Base-by-base conservation (phyloP, 2,329 filamentous ascomycete genomes). In the Lecanosticta acicola region DNA sequence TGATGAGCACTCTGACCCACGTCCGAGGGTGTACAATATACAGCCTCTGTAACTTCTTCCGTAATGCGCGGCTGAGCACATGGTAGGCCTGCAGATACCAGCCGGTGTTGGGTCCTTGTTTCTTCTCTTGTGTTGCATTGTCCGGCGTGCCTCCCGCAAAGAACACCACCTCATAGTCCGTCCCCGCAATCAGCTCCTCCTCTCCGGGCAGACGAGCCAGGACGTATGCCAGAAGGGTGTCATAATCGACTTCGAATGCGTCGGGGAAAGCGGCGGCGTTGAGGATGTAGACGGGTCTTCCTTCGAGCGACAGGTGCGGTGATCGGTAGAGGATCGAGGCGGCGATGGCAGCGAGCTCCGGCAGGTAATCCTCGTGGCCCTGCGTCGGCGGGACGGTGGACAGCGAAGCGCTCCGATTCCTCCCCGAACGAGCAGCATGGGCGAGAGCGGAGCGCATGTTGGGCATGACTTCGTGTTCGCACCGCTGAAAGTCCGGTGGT, bases 81-180 rank as follows among this genome's bases (percentile, higher is more conserved):
- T 78, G 73, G 60, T 79, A 79, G 13, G 75, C 75, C 54, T 78
- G 75, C 41, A 79, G 62, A 52, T 76, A 77, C 76, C 76, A 79
- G 32, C 73, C 73, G 68, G 73, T 75, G 19, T 72, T 71, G 1
- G 76, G 75, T 1, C 64, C 64, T 41, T 66, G 67, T 60, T 73
- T 76, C 61, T 71, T 76, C 34, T 64, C 58, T 18, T 48, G 60
- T 8, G 69, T 71, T 11, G 64, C 66, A 38, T 66, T 68, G 39
- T 69, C 71, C 38, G 68, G 67, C 32, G 69, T 69, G 8, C 74
- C 75, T n/a, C 75, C 76, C 3, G 76, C 75, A 55, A 79, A 78
- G 63, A 79, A 77, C 45, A 79, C 66, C 37, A 79, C 70, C 56
- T 78, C 76, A 53, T 79, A 79, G 45, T 76, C 74, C 16, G 69